Base-by-base conservation (phyloP, 306 rosid genomes). In the Lupinus albus region DNA sequence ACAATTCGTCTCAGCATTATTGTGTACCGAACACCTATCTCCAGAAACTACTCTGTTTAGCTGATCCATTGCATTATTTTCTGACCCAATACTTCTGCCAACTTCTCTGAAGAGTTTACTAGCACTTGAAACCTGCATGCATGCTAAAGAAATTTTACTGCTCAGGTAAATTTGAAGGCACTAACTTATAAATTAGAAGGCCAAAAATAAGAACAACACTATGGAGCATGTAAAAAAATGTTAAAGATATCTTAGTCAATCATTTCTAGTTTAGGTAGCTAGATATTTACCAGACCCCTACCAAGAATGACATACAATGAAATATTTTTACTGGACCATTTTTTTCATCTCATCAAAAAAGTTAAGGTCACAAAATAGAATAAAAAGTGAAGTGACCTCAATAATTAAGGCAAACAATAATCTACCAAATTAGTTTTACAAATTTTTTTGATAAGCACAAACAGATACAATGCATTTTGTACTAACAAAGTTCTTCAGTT, bases 91-190 rank as follows among this genome's bases (percentile, higher is more conserved):
- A 52, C 72, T 79, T 78, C 84, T 70, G 28, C 69, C 48, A 63
- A 73, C 80, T 66, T 79, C 85, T 76, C 78, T 75, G 18, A 70
- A 76, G 57, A 80, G 55, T 76, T 68, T 63, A 65, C 78, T 64
- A 71, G 76, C 83, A 50, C 46, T 57, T 28, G 85, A 79, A 70
- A 81, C 84, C 92, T 83, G 85, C 85, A 83, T 47, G 76, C 76
- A 33, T 49, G 84, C 93, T 91, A 87, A 80, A 84, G 77, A 76
- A 68, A 76, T 80, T 80, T 86, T 69, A 80, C 83, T 76, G 79
- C 78, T 88, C 81, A 77, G 74, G 65, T 64, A 76, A 73, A 68
- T 76, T 35, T 44, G 36, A 60, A 11, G 47, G 72, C 59, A 73
- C 51, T 42, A 35, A 17, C 47, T 17, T 50, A 11, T 16, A 41